phyloP scores from a whole-genome alignment of 257 asterid species.

The Handroanthus guayacan region DNA sequence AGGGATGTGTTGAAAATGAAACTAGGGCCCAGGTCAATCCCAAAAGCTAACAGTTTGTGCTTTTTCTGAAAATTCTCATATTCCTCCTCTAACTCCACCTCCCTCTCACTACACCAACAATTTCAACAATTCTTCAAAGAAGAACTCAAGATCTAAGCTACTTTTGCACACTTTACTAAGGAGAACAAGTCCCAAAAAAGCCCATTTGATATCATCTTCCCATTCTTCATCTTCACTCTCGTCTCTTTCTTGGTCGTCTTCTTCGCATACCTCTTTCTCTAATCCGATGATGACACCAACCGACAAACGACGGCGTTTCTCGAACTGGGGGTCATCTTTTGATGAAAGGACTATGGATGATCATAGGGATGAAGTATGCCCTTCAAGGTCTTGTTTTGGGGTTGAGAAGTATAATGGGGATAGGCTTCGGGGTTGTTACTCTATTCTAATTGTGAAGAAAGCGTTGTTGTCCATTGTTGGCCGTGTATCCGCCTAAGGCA shows the following conservation, averaged over 20 bases:
- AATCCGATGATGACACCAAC: slow-evolving; percentile 42
- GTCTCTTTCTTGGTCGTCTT: slow-evolving; percentile 33
- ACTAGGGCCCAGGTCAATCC: too few relatives aligned
- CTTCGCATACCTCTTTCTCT: slow-evolving; percentile 42
- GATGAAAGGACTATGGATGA: slow-evolving; percentile 27
- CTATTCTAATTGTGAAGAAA: slow-evolving; percentile 42
- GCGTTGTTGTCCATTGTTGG: slow-evolving; percentile 53
- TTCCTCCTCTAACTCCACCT: slow-evolving; percentile 62
- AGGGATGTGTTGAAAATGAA: too few relatives aligned
- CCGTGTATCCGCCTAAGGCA: slow-evolving; percentile 44
- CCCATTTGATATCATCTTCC: slow-evolving; percentile 22
- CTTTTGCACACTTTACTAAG: slow-evolving; percentile 40
- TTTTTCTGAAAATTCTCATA: background rate
- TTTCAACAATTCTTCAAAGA: slow-evolving; percentile 10
- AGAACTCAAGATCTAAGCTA: slow-evolving; percentile 42
- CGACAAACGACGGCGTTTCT: slow-evolving; percentile 39
- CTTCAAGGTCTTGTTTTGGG: slow-evolving; percentile 37
- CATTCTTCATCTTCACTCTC: slow-evolving; percentile 40
- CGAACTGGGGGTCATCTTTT: slow-evolving; percentile 46
- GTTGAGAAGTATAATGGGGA: slow-evolving; percentile 24
- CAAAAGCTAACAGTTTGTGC: too few relatives aligned
- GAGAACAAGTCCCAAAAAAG: slow-evolving; percentile 36
- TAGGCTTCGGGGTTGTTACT: slow-evolving; percentile 19
- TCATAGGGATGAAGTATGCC: slow-evolving; percentile 9
- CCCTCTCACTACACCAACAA: slow-evolving; percentile 44